Evolutionary conservation across 2,329 filamentous ascomycete genomes (phyloP).

Genomic region (Dendrostoma leiphaemia): DNA sequence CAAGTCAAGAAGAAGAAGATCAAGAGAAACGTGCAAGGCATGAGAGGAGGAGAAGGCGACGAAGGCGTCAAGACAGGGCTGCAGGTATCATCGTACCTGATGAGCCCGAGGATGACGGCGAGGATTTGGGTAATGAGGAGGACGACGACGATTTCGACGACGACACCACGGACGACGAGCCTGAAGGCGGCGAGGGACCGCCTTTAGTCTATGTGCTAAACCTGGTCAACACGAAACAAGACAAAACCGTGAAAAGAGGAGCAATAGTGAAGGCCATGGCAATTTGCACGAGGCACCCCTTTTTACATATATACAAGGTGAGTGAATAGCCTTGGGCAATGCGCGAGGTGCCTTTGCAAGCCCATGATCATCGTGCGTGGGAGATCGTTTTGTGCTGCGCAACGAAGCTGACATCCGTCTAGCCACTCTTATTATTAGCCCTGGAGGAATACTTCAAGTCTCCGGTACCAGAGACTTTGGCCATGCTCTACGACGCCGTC

Average conservation of each 20-base stretch:
- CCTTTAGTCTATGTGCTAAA: constrained; percentile 97
- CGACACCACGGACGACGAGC: constrained; percentile 58
- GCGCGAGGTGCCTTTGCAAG: too few species aligned
- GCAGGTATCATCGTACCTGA: constrained; percentile 48
- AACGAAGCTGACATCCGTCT: constrained; percentile 18
- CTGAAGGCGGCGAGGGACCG: constrained; percentile 75
- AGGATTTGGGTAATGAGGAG: constrained; percentile 40
- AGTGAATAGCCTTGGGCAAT: neutral
- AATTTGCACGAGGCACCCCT: constrained; percentile 95
- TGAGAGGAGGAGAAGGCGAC: constrained; percentile 49
- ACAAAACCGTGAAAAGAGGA: constrained; percentile 88
- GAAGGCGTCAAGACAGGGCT: constrained; percentile 49
- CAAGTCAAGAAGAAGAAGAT: constrained; percentile 77
- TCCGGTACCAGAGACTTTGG: constrained; percentile 82
- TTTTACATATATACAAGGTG: constrained; percentile 96
- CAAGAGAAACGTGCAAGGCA: constrained; percentile 61
- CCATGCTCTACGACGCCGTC: constrained; percentile 85
- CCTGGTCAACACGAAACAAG: constrained; percentile 96
- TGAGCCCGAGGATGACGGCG: constrained; percentile 48
- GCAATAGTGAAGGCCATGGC: constrained; percentile 98
- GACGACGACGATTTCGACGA: constrained; percentile 49
- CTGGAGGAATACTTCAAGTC: constrained; percentile 96
- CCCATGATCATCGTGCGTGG: too few species aligned
- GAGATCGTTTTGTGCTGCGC: too few species aligned
- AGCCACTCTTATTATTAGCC: constrained; percentile 86